Base-by-base conservation (phyloP, 2,329 filamentous ascomycete species). In the Tympanopsis confertula region DNA sequence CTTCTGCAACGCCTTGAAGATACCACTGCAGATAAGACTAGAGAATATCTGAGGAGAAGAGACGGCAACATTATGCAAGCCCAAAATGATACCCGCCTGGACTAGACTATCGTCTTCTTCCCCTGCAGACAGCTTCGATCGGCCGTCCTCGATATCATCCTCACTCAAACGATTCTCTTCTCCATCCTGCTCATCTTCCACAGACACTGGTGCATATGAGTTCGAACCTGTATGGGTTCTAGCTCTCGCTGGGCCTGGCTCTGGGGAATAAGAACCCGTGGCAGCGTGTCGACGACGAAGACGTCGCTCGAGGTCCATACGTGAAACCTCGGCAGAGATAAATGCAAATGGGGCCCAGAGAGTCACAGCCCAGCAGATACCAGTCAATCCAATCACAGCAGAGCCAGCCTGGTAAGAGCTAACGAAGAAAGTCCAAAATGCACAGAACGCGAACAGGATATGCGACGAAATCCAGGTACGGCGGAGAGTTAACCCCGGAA, bases 291-390 rank as follows among this genome's bases (percentile, higher is more conserved):
- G 10, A 7, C 30, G 59, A 19, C 63, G 56, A 12, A 67, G 62
- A 17, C 75, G 68, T 37, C 70, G 66, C 35, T 78, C 71, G 19
- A 81, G 77, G 52, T 94, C 85, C 4, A 86, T 79, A 42, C 80
- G 83, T 42, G 82, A 84, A 44, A 96, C 88, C 57, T 96, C 89
- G 4, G 86, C 86, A 35, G 86, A 87, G 54, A 96, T 95, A 48
- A 96, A 83, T 28, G 89, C 88, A 63, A 89, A 96, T 0, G 89
- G 89, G 1, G 88, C 89, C 89, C 89, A 96, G 19, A 93, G 74
- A 2, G 87, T 87, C 50, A 95, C 65, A 17, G 88, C 87, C 89
- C 89, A 96, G 1, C 86, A 87, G 41, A 96, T 78, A 22, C 89
- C 89, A 35, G 94, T 78, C 18, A 91, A 63, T 1, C 79, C 85